Conservation (phyloP, 805 yeast genomes). For the Monosporozyma solicola region DNA sequence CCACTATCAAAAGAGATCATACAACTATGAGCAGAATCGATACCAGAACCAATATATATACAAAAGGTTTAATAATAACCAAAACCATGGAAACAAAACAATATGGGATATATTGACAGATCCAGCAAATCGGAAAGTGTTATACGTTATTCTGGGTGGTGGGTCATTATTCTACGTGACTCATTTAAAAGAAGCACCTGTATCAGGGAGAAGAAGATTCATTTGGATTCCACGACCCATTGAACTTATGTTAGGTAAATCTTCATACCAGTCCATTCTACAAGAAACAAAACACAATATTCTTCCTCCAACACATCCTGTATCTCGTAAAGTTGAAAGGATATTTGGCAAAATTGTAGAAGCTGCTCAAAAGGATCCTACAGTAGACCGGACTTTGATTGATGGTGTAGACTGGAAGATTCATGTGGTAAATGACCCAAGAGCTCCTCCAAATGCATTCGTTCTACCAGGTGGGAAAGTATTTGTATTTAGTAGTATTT, state of each 20-base stretch:
- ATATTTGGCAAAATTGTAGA: constrained; percentile 59
- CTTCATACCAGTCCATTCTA: constrained; percentile 53
- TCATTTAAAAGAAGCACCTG: constrained; percentile 71
- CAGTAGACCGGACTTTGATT: constrained; percentile 27
- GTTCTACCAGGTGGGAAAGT: constrained; percentile 95
- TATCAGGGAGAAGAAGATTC: constrained; percentile 61
- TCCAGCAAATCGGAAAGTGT: constrained; percentile 25
- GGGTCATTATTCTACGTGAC: constrained; percentile 37
- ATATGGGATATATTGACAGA: constrained; percentile 12
- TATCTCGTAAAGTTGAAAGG: constrained; percentile 42
- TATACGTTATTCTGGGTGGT: constrained; percentile 30
- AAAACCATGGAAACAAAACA: not conserved
- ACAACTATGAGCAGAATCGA: not conserved
- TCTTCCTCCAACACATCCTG: constrained; percentile 57
- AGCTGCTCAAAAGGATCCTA: constrained; percentile 39
- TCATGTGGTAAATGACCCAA: constrained; percentile 63
- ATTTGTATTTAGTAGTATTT: constrained; percentile 71
- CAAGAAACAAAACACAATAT: constrained; percentile 43
- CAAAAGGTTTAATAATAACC: not conserved
- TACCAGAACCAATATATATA: constrained; percentile 1
- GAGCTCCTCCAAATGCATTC: constrained; percentile 89
- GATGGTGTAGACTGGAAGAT: constrained; percentile 55
- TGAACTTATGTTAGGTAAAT: constrained; percentile 55
- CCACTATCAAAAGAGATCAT: not conserved
- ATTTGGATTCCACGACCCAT: constrained; percentile 61